Evolutionary conservation across 495 filamentous ascomycete genomes (phyloP).

Genomic region (Clohesyomyces aquaticus): DNA sequence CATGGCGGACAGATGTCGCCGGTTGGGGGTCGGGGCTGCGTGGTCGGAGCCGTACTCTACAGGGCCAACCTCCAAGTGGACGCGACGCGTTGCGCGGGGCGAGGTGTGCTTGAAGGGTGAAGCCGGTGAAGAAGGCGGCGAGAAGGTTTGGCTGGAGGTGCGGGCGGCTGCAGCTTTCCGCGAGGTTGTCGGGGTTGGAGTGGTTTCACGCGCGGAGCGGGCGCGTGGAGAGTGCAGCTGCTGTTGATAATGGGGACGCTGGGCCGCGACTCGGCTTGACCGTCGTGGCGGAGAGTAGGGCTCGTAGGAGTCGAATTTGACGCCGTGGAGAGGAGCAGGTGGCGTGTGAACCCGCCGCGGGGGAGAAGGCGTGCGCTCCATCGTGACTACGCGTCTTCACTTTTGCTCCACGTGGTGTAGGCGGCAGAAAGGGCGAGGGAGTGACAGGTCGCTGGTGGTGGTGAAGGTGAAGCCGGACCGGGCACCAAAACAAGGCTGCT

Average conservation of each 20-base stretch:
- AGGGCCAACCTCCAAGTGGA: conserved; percentile 12
- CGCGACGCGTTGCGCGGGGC: conserved; percentile 21
- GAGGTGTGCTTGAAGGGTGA: conserved; percentile 48
- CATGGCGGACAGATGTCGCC: conserved; percentile 27
- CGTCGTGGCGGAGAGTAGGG: conserved; percentile 65
- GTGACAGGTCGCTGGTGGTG: conserved; percentile 6
- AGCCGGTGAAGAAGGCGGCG: conserved; percentile 57
- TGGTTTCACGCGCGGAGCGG: conserved; percentile 33
- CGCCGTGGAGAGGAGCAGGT: conserved; percentile 71
- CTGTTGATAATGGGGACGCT: neutral
- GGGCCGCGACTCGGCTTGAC: conserved; percentile 54
- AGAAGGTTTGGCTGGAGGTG: conserved; percentile 45
- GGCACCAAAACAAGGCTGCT: conserved; percentile 27
- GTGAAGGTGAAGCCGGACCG: neutral
- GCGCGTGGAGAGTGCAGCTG: conserved; percentile 9
- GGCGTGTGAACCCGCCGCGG: conserved; percentile 65
- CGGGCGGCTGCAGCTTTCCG: conserved; percentile 37
- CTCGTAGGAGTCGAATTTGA: conserved; percentile 68
- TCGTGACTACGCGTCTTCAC: conserved; percentile 34
- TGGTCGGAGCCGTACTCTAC: conserved; percentile 41
- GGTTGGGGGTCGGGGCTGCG: conserved; percentile 26
- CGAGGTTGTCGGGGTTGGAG: conserved; percentile 33
- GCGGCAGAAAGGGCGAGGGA: conserved; percentile 17
- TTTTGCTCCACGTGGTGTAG: neutral
- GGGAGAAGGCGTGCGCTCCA: conserved; percentile 71